Conservation (phyloP, 495 filamentous ascomycete species). For the Podospora sp. region DNA sequence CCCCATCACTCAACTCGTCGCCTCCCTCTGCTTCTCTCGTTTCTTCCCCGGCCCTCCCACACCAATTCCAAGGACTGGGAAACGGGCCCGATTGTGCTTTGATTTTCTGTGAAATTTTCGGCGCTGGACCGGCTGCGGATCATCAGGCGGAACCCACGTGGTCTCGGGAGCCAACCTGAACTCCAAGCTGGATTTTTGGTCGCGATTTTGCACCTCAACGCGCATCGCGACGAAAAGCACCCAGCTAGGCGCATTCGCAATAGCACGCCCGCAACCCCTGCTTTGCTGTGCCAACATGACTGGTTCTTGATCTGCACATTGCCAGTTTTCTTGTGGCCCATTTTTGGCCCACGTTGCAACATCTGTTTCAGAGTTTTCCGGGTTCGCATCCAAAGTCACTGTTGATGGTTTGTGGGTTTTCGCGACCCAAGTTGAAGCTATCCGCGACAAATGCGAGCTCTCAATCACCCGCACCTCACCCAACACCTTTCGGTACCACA, state of each 20-base stretch:
- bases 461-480: slow-evolving; percentile 12
- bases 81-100: background rate
- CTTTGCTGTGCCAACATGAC: slow-evolving; percentile 24
- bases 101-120: slow-evolving; percentile 33
- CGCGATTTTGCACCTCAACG: slow-evolving; percentile 32
- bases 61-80: slow-evolving; percentile 5
- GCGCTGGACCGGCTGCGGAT: background rate
- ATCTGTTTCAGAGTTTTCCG: slow-evolving; percentile 4
- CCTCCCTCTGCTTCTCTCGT: slow-evolving; percentile 44
- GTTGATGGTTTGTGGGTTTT: slow-evolving; percentile 21
- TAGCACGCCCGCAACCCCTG: slow-evolving; percentile 37
- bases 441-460: slow-evolving; percentile 34
- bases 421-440: slow-evolving; percentile 42
- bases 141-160: background rate
- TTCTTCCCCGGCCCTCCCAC: slow-evolving; percentile 31
- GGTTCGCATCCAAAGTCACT: slow-evolving; percentile 29
- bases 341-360: slow-evolving; percentile 14
- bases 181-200: slow-evolving; percentile 20
- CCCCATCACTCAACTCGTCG: slow-evolving; percentile 32
- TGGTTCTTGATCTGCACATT: slow-evolving; percentile 27
- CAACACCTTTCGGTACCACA: background rate
- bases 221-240: slow-evolving; percentile 21
- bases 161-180: background rate
- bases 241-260: slow-evolving; percentile 40
- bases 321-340: slow-evolving; percentile 28